Evolutionary conservation across 768 basidiomycete species (phyloP).

Genomic region (Gloeopeniophorella convolvens): DNA sequence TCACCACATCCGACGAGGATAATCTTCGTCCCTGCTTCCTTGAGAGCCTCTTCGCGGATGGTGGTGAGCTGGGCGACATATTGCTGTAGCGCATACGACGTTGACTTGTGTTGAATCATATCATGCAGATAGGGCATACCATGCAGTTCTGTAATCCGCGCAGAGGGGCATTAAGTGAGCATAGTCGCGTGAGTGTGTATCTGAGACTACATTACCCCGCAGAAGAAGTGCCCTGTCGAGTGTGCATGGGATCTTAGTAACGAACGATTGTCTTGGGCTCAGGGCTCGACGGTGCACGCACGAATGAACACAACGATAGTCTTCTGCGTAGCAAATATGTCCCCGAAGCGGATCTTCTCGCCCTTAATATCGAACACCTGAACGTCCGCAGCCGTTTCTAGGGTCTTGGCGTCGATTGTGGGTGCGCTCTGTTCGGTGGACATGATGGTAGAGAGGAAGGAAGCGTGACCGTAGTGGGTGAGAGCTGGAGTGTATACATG

Average conservation of each 20-base stretch:
- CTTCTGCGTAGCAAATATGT: slow-evolving; percentile 14
- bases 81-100: slow-evolving; percentile 8
- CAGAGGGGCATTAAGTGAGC: not conserved
- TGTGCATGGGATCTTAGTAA: not conserved
- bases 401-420: slow-evolving; percentile 1
- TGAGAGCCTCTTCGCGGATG: slow-evolving; percentile 11
- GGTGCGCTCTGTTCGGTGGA: slow-evolving; percentile 1
- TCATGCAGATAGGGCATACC: not conserved
- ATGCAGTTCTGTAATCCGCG: slow-evolving; percentile 3
- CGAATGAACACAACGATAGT: slow-evolving; percentile 15
- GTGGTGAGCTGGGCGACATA: slow-evolving; percentile 15
- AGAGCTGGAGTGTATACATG: not conserved
- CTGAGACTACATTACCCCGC: slow-evolving; percentile 5
- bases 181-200: not conserved
- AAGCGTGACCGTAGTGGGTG: not conserved
- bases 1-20: slow-evolving; percentile 17
- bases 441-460: slow-evolving; percentile 6
- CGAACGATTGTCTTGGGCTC: no score
- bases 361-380: slow-evolving; percentile 9
- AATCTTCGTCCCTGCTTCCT: slow-evolving; percentile 6
- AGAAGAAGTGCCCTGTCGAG: slow-evolving; percentile 17
- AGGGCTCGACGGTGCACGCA: not conserved
- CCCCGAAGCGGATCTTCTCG: slow-evolving; percentile 10
- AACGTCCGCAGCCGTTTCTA: slow-evolving; percentile 4
- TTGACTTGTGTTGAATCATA: not conserved